phyloP scores from a whole-genome alignment of 164 flowering plant species.

The Umbilicus rupestris region DNA sequence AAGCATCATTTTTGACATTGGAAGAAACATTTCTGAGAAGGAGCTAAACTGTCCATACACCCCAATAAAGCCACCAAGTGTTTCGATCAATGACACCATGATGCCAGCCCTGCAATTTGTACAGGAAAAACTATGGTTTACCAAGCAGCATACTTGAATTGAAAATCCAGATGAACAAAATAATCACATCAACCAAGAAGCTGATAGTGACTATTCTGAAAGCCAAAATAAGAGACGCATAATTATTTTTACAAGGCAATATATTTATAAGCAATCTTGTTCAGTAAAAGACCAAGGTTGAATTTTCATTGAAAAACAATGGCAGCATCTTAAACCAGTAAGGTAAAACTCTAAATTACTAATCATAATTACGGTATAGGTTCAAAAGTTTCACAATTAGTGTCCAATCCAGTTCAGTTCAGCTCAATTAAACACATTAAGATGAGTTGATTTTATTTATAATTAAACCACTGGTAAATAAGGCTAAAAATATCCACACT shows the following conservation, averaged over 20 bases:
- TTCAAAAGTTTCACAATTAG: not conserved
- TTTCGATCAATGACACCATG: slow-evolving; percentile 44
- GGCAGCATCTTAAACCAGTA: not conserved
- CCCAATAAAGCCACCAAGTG: slow-evolving; percentile 51
- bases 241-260: too few relatives aligned
- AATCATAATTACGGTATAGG: not conserved
- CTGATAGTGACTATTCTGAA: not conserved
- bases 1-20: slow-evolving; percentile 38
- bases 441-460: too few relatives aligned
- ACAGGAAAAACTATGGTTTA: not conserved
- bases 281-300: not conserved
- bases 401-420: too few relatives aligned
- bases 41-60: slow-evolving; percentile 46
- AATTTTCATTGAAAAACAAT: not conserved
- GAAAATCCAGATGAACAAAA: not conserved
- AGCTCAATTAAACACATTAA: too few relatives aligned
- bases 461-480: too few relatives aligned
- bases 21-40: slow-evolving; percentile 79
- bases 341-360: not conserved
- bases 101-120: slow-evolving; percentile 65
- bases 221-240: too few relatives aligned
- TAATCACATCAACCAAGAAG: not conserved
- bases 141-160: not conserved
- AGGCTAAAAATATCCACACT: too few relatives aligned
- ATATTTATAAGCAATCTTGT: not conserved